Evolutionary conservation across 371 early-diverging fungal genomes (phyloP).

Genomic region (Nosema muscidifuracis): DNA sequence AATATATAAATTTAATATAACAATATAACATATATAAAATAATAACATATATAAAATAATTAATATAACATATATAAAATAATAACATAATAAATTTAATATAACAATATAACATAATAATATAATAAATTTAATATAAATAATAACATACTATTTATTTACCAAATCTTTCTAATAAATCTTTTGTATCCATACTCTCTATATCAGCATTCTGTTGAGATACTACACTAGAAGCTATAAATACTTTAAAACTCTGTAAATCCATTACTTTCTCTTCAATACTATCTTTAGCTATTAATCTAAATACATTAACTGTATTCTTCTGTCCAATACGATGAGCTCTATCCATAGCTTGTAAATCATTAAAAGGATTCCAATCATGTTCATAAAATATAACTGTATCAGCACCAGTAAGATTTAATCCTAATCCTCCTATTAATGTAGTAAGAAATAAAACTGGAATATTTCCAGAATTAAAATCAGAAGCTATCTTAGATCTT

Average conservation of each 20-base stretch:
- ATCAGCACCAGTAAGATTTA: constrained; percentile 95
- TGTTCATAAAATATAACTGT: constrained; percentile 98
- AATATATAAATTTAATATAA: too few species aligned
- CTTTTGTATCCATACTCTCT: constrained; percentile 61
- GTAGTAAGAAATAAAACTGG: constrained; percentile 88
- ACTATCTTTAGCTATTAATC: constrained; percentile 77
- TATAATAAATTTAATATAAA: too few species aligned
- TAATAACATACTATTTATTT: too few species aligned
- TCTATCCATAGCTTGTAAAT: constrained; percentile 92
- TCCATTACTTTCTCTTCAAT: constrained; percentile 90
- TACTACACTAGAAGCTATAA: constrained; percentile 89
- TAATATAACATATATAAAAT: too few species aligned
- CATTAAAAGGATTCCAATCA: constrained; percentile 99
- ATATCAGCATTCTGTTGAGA: constrained; percentile 79
- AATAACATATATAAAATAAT: too few species aligned
- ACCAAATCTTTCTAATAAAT: constrained; percentile 59
- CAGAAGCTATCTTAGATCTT: constrained; percentile 78
- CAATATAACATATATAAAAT: too few species aligned
- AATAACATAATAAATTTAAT: too few species aligned
- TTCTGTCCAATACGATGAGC: constrained; percentile 92
- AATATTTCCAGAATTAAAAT: constrained; percentile 88
- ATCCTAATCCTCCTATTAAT: constrained; percentile 90
- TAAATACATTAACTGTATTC: constrained; percentile 85
- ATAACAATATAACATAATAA: too few species aligned
- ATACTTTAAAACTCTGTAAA: constrained; percentile 93